A percentile compares a stretch with the other conserved stretches of the same genome.
Evolutionary conservation across 495 filamentous ascomycete genomes (phyloP).

Genomic region (Parmelia sp.): DNA sequence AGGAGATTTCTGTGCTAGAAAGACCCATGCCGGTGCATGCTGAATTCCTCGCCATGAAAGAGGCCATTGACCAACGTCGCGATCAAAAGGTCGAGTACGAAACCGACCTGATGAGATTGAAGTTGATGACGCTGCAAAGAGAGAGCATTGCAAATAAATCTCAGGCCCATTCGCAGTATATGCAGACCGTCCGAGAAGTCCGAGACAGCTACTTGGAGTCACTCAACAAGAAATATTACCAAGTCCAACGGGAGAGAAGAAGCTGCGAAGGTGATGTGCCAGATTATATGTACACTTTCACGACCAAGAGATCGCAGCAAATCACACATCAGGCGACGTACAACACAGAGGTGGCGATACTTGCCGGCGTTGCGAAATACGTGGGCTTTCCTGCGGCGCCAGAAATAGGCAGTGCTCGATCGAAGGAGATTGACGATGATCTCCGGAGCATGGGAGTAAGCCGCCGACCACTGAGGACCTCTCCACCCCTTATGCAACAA

Average conservation of each 20-base stretch:
- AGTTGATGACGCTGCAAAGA: conserved; percentile 61
- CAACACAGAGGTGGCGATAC: conserved; percentile 85
- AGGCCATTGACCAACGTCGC: conserved; percentile 71
- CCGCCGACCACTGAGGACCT: conserved; percentile 19
- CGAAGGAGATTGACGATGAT: conserved; percentile 75
- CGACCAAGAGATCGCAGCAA: conserved; percentile 61
- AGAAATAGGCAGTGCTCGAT: conserved; percentile 61
- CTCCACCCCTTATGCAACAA: neutral
- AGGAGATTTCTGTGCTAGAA: conserved; percentile 76
- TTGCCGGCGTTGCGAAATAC: conserved; percentile 87
- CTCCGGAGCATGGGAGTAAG: conserved; percentile 85
- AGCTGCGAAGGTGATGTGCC: conserved; percentile 73
- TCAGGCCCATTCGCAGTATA: conserved; percentile 79
- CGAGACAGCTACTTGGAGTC: conserved; percentile 72
- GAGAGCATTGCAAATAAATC: conserved; percentile 71
- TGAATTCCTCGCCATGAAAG: conserved; percentile 77
- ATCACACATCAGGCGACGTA: conserved; percentile 76
- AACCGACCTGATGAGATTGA: conserved; percentile 62
- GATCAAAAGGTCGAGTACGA: conserved; percentile 74
- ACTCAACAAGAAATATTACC: conserved; percentile 79
- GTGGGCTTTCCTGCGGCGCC: conserved; percentile 96
- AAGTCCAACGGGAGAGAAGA: conserved; percentile 84
- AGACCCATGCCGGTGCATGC: conserved; percentile 75
- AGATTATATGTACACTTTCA: conserved; percentile 70
- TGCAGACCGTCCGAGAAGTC: conserved; percentile 72